phyloP scores from a whole-genome alignment of 83 land plant genomes.

The Picea abies region DNA sequence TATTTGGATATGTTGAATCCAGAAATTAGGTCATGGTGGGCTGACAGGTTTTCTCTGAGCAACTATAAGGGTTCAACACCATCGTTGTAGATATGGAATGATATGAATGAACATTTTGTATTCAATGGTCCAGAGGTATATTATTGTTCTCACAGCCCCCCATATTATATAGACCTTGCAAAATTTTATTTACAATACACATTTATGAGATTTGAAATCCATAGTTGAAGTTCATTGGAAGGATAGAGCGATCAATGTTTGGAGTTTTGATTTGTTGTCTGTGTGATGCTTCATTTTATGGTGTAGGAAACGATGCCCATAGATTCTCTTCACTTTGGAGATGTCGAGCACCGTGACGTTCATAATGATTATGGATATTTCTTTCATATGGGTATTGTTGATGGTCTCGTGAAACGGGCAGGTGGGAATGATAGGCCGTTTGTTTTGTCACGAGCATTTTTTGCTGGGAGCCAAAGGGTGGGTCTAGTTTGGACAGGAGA shows the following conservation, averaged over 20 bases:
- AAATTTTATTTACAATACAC: neutral
- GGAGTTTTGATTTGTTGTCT: too few relatives aligned
- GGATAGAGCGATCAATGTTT: too few relatives aligned
- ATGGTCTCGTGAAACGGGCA: conserved; percentile 75
- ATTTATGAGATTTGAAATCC: neutral
- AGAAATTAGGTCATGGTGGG: conserved; percentile 95
- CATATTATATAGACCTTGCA: neutral
- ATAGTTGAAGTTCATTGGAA: too few relatives aligned
- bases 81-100: conserved; percentile 94
- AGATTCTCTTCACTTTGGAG: conserved; percentile 37
- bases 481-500: conserved; percentile 98
- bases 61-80: conserved; percentile 92
- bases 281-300: neutral
- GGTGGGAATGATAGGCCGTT: conserved; percentile 94
- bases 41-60: conserved; percentile 69
- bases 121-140: conserved; percentile 99
- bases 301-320: conserved; percentile 71
- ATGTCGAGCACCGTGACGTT: conserved; percentile 81
- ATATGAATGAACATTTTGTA: conserved; percentile 99
- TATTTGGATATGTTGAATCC: conserved; percentile 42
- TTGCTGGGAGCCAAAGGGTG: conserved; percentile 90
- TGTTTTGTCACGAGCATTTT: conserved; percentile 94
- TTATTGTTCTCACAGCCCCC: neutral
- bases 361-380: conserved; percentile 43
- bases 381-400: conserved; percentile 89